These are phyloP conservation scores for Lotmaria passim DNA, from an alignment of 208 protist species.

Conservation along the genomic window DNA sequence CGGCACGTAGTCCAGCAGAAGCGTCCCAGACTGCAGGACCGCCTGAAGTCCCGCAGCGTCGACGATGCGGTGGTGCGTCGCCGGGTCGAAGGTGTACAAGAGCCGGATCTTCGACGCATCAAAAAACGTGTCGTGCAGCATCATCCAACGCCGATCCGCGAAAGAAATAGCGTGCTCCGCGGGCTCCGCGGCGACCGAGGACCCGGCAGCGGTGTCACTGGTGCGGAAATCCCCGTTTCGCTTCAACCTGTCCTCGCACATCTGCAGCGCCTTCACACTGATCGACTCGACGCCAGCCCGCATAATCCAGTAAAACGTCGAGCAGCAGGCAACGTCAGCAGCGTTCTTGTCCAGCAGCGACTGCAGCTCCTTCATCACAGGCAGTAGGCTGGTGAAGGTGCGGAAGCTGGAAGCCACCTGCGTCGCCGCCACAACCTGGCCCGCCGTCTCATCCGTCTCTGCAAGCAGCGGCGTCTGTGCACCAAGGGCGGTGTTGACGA, in stretches of 20 bases:
- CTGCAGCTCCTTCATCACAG: constrained; percentile 14
- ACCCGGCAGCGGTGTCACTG: background rate
- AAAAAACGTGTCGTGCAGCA: constrained; percentile 49
- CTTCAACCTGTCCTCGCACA: background rate
- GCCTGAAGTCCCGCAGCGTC: constrained; percentile 36
- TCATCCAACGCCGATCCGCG: constrained; percentile 60
- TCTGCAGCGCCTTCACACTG: background rate
- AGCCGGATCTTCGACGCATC: constrained; percentile 18
- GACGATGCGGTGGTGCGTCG: constrained; percentile 25
- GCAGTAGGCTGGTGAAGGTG: background rate
- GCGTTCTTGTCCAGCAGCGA: constrained; percentile 18
- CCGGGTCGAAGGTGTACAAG: constrained; percentile 46
- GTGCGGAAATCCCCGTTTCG: background rate
- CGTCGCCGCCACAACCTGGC: no score
- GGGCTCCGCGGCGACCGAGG: background rate
- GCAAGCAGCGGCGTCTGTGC: no score
- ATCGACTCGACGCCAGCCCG: constrained; percentile 8
- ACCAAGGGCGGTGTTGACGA: constrained; percentile 37
- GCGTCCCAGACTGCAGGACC: constrained; percentile 40
- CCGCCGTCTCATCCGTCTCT: background rate
- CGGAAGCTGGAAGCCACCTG: background rate
- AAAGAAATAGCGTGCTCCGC: constrained; percentile 29
- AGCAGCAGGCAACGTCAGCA: constrained; percentile 10
- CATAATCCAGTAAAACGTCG: constrained; percentile 31
- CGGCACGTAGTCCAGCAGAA: constrained; percentile 56